phyloP scores from a whole-genome alignment of 1,284 basidiomycete genomes.

The Abortiporus biennis region DNA sequence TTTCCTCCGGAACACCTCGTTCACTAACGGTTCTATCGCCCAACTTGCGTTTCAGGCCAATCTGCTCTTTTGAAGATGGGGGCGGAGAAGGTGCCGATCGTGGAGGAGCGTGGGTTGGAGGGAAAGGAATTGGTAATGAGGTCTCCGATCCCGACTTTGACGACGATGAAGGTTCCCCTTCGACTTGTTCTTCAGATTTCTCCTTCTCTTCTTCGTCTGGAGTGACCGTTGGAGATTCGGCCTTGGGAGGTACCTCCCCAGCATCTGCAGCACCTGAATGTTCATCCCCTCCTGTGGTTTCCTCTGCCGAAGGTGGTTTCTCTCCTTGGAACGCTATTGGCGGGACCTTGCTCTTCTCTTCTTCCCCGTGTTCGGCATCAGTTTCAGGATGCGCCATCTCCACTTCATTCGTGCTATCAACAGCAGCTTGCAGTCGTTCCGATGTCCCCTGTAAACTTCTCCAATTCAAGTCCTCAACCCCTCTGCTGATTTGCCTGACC shows the following conservation, averaged over 20 bases:
- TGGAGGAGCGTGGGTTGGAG: neutral
- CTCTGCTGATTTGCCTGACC: constrained; percentile 70
- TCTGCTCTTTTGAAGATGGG: constrained; percentile 27
- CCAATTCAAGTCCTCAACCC: constrained; percentile 71
- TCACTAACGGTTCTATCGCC: constrained; percentile 36
- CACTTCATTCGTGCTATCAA: neutral
- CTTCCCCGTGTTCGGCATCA: constrained; percentile 3
- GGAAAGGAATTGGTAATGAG: constrained; percentile 8
- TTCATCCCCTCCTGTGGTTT: constrained; percentile 16
- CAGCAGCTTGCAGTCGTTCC: neutral
- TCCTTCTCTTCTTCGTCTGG: neutral
- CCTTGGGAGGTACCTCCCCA: constrained; percentile 18
- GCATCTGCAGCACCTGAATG: constrained; percentile 21
- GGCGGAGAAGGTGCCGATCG: neutral
- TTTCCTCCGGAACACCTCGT: constrained; percentile 20
- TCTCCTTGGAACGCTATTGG: constrained; percentile 11
- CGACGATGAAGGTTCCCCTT: neutral
- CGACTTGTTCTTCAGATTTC: neutral
- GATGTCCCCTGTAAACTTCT: constrained; percentile 37
- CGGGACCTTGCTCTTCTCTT: constrained; percentile 9
- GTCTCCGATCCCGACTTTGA: neutral
- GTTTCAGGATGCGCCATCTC: neutral
- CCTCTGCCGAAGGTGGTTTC: constrained; percentile 16
- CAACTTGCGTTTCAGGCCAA: constrained; percentile 61
- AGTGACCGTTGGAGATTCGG: too few relatives aligned